phyloP scores from a whole-genome alignment of 257 asterid species.

The Ehretia macrophylla region DNA sequence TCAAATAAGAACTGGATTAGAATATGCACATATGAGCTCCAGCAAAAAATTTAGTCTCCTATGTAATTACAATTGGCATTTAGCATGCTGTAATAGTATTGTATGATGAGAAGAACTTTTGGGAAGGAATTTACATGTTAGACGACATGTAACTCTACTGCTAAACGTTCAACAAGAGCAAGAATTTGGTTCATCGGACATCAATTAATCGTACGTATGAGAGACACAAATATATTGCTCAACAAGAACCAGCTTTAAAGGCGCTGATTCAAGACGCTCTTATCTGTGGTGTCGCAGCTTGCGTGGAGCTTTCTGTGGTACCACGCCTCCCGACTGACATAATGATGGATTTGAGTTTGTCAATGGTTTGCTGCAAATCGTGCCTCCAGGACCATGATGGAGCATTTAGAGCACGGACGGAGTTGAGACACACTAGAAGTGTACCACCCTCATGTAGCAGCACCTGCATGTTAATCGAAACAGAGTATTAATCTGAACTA shows the following conservation, averaged over 20 bases:
- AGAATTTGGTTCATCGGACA: background rate
- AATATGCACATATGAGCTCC: no score
- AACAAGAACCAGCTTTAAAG: no score
- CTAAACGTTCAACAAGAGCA: constrained; percentile 3
- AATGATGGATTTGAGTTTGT: constrained; percentile 30
- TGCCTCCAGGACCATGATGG: constrained; percentile 84
- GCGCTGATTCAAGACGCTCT: no score
- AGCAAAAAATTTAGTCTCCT: no score
- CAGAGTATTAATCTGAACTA: background rate
- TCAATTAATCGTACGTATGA: no score
- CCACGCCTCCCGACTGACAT: constrained; percentile 8
- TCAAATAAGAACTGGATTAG: no score
- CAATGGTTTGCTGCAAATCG: constrained; percentile 36
- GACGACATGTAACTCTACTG: background rate
- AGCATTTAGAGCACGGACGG: constrained; percentile 77
- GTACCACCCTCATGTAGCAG: constrained; percentile 98
- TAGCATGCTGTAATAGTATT: no score
- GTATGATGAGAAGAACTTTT: no score
- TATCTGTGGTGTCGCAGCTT: background rate
- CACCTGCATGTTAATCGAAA: constrained; percentile 44
- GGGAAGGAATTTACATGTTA: constrained; percentile 1
- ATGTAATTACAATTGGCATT: no score
- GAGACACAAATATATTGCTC: no score
- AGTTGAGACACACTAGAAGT: constrained; percentile 81
- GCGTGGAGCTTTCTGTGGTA: constrained; percentile 18